Conservation (phyloP, 129 eudicot genomes). For the Artemisia argyi region DNA sequence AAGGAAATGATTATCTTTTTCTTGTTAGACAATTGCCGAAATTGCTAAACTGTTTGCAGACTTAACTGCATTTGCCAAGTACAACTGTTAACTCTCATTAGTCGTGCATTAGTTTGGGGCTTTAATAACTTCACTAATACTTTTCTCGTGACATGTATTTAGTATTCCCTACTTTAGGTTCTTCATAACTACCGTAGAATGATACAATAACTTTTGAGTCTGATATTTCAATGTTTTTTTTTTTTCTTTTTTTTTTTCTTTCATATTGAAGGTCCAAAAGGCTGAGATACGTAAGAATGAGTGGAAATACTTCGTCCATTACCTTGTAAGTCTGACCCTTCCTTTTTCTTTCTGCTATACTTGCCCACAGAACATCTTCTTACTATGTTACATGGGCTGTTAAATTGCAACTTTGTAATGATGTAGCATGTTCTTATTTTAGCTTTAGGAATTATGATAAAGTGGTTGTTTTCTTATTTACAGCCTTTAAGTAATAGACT, state of each 20-base stretch:
- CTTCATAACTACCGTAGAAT: neutral
- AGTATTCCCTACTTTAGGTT: neutral
- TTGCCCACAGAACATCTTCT: neutral
- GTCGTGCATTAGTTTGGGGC: neutral
- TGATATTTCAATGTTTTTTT: slow-evolving; percentile 8
- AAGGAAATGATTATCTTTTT: neutral
- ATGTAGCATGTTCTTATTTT: neutral
- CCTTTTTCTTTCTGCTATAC: neutral
- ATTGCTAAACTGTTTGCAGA: neutral
- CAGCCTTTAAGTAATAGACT: slow-evolving; percentile 8
- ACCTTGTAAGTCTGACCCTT: slow-evolving; percentile 66
- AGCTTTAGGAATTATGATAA: slow-evolving; percentile 4
- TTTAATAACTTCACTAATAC: slow-evolving; percentile 9
- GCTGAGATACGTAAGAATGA: slow-evolving; percentile 64
- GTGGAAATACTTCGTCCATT: slow-evolving; percentile 90
- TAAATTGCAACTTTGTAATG: neutral
- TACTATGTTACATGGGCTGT: neutral
- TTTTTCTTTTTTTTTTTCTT: slow-evolving; percentile 19
- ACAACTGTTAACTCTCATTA: neutral
- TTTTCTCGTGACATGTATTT: slow-evolving; percentile 15
- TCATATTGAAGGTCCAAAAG: slow-evolving; percentile 67
- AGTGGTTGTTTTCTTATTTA: slow-evolving; percentile 12
- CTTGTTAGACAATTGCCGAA: neutral
- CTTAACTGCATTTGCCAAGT: neutral
- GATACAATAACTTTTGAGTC: neutral